Evolutionary conservation across 202 grass and related monocot species (phyloP).

Genomic region (Schoenoplectus triqueter): DNA sequence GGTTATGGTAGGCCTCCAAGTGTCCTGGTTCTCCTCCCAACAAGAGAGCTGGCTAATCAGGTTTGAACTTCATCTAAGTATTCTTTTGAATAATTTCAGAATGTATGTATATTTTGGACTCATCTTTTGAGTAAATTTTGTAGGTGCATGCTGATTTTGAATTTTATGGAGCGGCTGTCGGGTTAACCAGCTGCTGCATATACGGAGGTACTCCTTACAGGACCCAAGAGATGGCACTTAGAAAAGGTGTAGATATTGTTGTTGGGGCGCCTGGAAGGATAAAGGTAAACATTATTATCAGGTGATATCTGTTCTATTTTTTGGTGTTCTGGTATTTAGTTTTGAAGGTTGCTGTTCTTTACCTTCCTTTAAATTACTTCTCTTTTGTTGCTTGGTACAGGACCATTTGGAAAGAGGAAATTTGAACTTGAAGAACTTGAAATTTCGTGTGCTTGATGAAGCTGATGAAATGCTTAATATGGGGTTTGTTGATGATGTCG

Average conservation of each 20-base stretch:
- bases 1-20: constrained; percentile 70
- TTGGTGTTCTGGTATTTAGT: background rate
- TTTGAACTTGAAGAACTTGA: constrained; percentile 71
- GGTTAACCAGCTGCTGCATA: constrained; percentile 71
- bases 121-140: constrained; percentile 30
- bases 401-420: constrained; percentile 71
- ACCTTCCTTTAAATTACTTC: constrained; percentile 4
- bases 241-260: constrained; percentile 80
- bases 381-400: constrained; percentile 38
- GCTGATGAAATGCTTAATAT: constrained; percentile 99
- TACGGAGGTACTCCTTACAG: constrained; percentile 88
- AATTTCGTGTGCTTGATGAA: constrained; percentile 95
- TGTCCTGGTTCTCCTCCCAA: constrained; percentile 85
- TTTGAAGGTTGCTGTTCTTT: background rate
- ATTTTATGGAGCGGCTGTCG: constrained; percentile 67
- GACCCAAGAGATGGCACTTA: constrained; percentile 65
- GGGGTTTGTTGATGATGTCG: constrained; percentile 95
- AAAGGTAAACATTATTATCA: constrained; percentile 53
- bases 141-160: constrained; percentile 87
- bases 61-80: constrained; percentile 40
- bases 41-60: constrained; percentile 93
- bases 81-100: background rate
- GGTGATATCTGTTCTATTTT: background rate
- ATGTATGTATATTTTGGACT: background rate
- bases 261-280: constrained; percentile 92